Base-by-base conservation (phyloP, 139 green algal species). In the Penium margaritaceum region DNA sequence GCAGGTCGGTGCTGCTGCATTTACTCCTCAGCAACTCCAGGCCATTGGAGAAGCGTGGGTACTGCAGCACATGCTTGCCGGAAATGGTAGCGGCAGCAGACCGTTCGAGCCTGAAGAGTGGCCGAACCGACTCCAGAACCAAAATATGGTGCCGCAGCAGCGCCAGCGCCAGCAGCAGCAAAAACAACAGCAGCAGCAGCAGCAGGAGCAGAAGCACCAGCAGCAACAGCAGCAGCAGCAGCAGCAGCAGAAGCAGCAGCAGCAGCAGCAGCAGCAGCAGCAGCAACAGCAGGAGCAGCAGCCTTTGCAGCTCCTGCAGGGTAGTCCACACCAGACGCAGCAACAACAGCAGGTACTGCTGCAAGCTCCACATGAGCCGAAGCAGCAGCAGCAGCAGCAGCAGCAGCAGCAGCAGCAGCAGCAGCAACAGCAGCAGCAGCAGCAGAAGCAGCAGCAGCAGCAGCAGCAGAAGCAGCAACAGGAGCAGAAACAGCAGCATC, bases 331-430 rank as follows among this genome's bases (percentile, higher is more conserved):
- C 9, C 41, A 51, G 41, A 7, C 7, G 41, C 41, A 51, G 41
- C 41, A 51, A 12, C 41, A 51, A 7, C 36, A 68, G 61, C 36
- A 47, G 5, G 12, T 7, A 19, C 36, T 7, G 15, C 36, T 29
- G 61, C 15, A 37, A 19, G 12, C 54, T 5, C 15, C 5, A 5
- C 12, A 68, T 5, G 61, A 37, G 61, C 21, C 7, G 61, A 9
- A 68, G 61, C 15, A 29, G 15, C 36, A 53, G 15, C 5, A 29
- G 15, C 36, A 68, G 61, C 14, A 21, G 61, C 36, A 68, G 61
- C 12, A 29, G 61, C 12, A 68, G 61, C 15, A 68, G 61, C 37
- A 47, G 37, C 37, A 68, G 21, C 36, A 68, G 15, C 36, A 68
- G 9, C 41, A 51, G 9, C 41, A 51, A 7, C 41, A 51, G 9